These are phyloP conservation scores for Tricholoma matsutake DNA, from an alignment of 768 basidiomycete genomes.

Conservation along the genomic window DNA sequence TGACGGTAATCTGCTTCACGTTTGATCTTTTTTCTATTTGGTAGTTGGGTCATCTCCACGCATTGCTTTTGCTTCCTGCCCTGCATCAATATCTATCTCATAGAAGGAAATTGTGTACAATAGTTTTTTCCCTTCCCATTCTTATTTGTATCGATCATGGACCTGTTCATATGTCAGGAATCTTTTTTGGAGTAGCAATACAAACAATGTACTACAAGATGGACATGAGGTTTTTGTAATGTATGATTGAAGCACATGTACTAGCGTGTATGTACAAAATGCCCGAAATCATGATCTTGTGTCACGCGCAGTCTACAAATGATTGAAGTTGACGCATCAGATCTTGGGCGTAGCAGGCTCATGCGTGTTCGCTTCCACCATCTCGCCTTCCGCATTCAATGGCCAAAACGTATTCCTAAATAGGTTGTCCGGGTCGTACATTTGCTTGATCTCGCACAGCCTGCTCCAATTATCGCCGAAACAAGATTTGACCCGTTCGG, in stretches of 20 bases:
- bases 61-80: neutral
- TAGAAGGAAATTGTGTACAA: neutral
- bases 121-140: neutral
- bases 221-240: too few relatives aligned
- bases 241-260: too few relatives aligned
- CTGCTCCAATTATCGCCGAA: constrained; percentile 76
- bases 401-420: constrained; percentile 86
- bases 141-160: neutral
- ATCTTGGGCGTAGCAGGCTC: constrained; percentile 53
- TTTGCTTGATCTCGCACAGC: constrained; percentile 65
- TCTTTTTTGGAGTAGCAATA: neutral
- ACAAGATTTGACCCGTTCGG: constrained; percentile 58
- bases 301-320: neutral
- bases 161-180: neutral
- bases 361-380: constrained; percentile 54
- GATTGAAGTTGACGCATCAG: neutral
- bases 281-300: too few relatives aligned
- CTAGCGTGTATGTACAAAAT: too few relatives aligned
- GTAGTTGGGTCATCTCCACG: neutral
- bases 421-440: constrained; percentile 73
- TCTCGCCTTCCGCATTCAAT: constrained; percentile 51
- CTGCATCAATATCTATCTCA: neutral
- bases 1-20: neutral
- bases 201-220: neutral
- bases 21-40: neutral